Evolutionary conservation across 306 rosid genomes (phyloP).

Genomic region (Senna tora): DNA sequence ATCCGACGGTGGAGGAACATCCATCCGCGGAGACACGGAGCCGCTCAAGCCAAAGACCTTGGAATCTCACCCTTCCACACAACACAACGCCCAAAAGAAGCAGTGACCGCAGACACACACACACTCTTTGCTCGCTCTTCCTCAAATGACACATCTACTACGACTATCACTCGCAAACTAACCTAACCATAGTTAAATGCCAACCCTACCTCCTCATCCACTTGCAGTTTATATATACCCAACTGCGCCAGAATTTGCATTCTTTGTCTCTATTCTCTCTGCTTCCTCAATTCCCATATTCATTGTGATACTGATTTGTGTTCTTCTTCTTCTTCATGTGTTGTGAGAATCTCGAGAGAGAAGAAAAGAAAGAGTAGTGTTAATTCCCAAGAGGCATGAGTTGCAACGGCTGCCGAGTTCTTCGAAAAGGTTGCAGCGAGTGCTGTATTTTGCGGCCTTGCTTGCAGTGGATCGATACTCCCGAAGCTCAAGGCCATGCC

Average conservation of each 20-base stretch:
- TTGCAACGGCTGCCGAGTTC: slow-evolving; percentile 98
- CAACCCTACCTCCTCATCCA: slow-evolving; percentile 16
- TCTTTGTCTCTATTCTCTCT: slow-evolving; percentile 1
- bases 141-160: too few relatives aligned
- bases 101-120: slow-evolving; percentile 24
- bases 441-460: slow-evolving; percentile 88
- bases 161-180: slow-evolving; percentile 6
- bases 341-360: background rate
- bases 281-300: background rate
- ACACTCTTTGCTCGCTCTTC: background rate
- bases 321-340: slow-evolving; percentile 35
- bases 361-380: background rate
- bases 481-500: slow-evolving; percentile 95
- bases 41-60: slow-evolving; percentile 89
- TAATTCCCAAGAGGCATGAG: slow-evolving; percentile 62
- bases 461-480: slow-evolving; percentile 84
- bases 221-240: slow-evolving; percentile 48
- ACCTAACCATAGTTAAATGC: slow-evolving; percentile 52
- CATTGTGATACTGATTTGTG: slow-evolving; percentile 24
- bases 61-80: slow-evolving; percentile 72
- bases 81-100: slow-evolving; percentile 24
- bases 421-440: slow-evolving; percentile 97
- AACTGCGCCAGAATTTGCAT: slow-evolving; percentile 29
- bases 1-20: slow-evolving; percentile 92
- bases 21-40: slow-evolving; percentile 99